Percentiles rank a stretch among this genome's conserved stretches.
Evolutionary conservation across 1,284 basidiomycete genomes (phyloP).

Genomic region (Boletellus deceptivus): DNA sequence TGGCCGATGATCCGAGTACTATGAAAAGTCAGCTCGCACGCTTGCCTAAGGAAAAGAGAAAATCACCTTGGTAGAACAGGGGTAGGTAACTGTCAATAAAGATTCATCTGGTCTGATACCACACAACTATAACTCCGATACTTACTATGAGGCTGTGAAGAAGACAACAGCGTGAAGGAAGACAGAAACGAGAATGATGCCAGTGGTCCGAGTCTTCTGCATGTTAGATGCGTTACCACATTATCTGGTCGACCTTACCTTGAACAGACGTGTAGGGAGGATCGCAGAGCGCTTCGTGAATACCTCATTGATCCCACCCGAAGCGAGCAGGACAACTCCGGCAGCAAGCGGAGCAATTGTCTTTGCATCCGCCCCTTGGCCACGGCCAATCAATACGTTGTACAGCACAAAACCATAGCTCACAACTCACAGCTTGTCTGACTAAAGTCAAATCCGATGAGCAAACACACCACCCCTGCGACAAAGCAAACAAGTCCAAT

Average conservation of each 20-base stretch:
- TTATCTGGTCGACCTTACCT: constrained; percentile 31
- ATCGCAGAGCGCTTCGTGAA: constrained; percentile 77
- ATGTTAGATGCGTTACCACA: constrained; percentile 38
- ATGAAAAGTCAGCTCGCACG: neutral
- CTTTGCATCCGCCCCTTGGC: constrained; percentile 40
- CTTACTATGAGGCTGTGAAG: constrained; percentile 44
- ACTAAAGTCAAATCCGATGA: constrained; percentile 82
- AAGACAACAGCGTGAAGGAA: constrained; percentile 72
- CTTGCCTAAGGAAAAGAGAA: neutral
- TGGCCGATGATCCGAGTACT: constrained; percentile 3
- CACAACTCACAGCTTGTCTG: constrained; percentile 57
- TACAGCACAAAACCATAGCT: neutral
- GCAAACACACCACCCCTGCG: constrained; percentile 71
- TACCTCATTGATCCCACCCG: constrained; percentile 63
- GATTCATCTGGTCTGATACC: constrained; percentile 3
- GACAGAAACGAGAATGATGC: constrained; percentile 56
- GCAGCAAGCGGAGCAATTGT: constrained; percentile 76
- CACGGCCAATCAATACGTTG: neutral
- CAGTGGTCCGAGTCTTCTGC: constrained; percentile 68
- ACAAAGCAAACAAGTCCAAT: constrained; percentile 72
- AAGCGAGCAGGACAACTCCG: constrained; percentile 59
- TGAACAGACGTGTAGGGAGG: constrained; percentile 78
- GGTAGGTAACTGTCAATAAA: constrained; percentile 45
- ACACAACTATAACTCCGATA: constrained; percentile 1
- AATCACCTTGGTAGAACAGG: constrained; percentile 1